phyloP scores from a whole-genome alignment of 306 rosid genomes.

The Ochetophila trinervis region DNA sequence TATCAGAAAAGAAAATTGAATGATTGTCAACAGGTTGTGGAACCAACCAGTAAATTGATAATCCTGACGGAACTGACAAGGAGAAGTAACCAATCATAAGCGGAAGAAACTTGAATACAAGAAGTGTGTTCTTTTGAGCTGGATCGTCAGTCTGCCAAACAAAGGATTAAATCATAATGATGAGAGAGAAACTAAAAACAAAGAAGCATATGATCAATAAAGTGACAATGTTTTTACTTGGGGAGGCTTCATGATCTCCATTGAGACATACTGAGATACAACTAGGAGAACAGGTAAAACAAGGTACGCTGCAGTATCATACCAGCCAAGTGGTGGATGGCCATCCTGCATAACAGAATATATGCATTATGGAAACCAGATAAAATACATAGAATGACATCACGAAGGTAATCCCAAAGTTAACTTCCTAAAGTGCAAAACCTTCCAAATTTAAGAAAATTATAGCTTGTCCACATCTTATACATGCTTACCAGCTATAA shows the following conservation, averaged over 20 bases:
- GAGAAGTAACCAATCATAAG: slow-evolving; percentile 99
- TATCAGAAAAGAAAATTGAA: not conserved
- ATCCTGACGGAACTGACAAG: slow-evolving; percentile 94
- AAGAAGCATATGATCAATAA: slow-evolving; percentile 13
- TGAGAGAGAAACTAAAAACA: slow-evolving; percentile 14
- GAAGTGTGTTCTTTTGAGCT: slow-evolving; percentile 81
- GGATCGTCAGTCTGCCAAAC: slow-evolving; percentile 91
- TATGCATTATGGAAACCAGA: slow-evolving; percentile 7
- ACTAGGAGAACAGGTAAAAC: slow-evolving; percentile 91
- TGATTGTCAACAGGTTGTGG: not conserved
- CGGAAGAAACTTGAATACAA: slow-evolving; percentile 93
- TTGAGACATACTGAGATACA: slow-evolving; percentile 76
- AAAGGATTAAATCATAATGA: slow-evolving; percentile 27
- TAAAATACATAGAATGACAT: slow-evolving; percentile 7
- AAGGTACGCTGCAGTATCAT: slow-evolving; percentile 85
- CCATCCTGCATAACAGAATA: slow-evolving; percentile 69
- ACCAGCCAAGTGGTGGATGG: slow-evolving; percentile 98
- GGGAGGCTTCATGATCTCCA: slow-evolving; percentile 99
- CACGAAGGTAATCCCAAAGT: slow-evolving; percentile 2
- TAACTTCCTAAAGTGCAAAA: not conserved
- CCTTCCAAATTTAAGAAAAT: not conserved
- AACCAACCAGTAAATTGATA: slow-evolving; percentile 98
- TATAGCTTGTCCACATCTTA: not conserved
- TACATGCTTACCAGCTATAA: not conserved
- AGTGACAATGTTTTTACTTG: slow-evolving; percentile 49